Base-by-base conservation (phyloP, 2,329 filamentous ascomycete genomes). In the Colletotrichum caudatum region DNA sequence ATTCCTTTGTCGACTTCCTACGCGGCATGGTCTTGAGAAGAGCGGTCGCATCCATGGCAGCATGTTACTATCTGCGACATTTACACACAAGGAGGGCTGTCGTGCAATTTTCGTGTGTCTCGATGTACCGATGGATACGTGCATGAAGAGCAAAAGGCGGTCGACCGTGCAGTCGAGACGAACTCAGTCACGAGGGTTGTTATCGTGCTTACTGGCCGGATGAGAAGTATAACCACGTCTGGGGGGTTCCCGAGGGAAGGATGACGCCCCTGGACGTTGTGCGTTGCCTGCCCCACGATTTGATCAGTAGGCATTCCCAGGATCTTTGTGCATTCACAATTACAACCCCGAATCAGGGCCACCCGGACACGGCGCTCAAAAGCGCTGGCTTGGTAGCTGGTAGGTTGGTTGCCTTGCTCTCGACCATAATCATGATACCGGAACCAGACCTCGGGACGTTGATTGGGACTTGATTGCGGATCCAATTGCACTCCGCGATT, bases 1-100 rank as follows among this genome's bases (percentile, higher is more conserved):
- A 76, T 71, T 82, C 82, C 74, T 80, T 82, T 26, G 51, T 57
- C 11, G 57, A 9, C 51, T 50, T 71, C 33, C 58, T 70, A 51
- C 41, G 35, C 58, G 58, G 62, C 46, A 37, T 23, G 16, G 33
- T 18, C 46, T 59, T 53, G 64, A 53, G 33, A 51, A 44, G 64
- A 54, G 48, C 62, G 46, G 54, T 69, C 51, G 51, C 63, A 53
- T 63, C 61, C 69, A 63, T 71, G 58, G 51, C 39, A 48, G 37
- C 8, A 53, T 54, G 18, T 50, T 20, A 50, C 41, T 56, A 53
- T 62, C 35, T 50, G 14, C 56, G 57, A 37, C 51, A 50, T 35
- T 39, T 46, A n/a, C 57, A n/a, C 35, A 5, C 18, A 35, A 44
- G 23, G 44, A 11, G 20, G 18, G 18, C 16, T 33, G 16, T 39